These are phyloP conservation scores for Colletotrichum lupini DNA, from an alignment of 2,329 filamentous ascomycete genomes.

Conservation along the genomic window DNA sequence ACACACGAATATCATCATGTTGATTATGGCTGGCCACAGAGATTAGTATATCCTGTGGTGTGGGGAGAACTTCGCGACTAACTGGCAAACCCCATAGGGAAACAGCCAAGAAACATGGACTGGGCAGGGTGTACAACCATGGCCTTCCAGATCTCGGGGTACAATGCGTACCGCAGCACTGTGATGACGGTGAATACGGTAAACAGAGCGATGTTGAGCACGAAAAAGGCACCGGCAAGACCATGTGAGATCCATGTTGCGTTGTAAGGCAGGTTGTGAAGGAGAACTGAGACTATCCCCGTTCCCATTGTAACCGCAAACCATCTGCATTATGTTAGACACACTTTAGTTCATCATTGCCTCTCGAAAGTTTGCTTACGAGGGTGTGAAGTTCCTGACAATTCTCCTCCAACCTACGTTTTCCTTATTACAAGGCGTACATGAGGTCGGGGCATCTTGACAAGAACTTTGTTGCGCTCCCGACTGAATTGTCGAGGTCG, in stretches of 20 bases:
- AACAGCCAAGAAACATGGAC: conserved; percentile 74
- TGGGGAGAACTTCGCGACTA: conserved; percentile 29
- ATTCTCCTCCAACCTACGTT: conserved; percentile 56
- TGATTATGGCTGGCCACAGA: conserved; percentile 61
- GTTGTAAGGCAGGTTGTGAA: conserved; percentile 72
- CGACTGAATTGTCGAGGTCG: not conserved
- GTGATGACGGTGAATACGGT: conserved; percentile 63
- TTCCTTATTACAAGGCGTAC: conserved; percentile 45
- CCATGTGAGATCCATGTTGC: conserved; percentile 61
- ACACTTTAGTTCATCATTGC: not conserved
- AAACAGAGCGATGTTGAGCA: conserved; percentile 70
- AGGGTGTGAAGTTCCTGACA: conserved; percentile 65
- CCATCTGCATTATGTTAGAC: conserved; percentile 53
- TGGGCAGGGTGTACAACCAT: conserved; percentile 77
- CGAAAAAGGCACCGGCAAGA: conserved; percentile 64
- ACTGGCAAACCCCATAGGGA: conserved; percentile 76
- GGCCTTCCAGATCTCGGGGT: conserved; percentile 72
- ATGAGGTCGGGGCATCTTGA: not conserved
- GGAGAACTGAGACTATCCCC: conserved; percentile 72
- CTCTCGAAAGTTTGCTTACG: conserved; percentile 49
- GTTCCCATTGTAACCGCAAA: conserved; percentile 75
- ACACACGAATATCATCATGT: conserved; percentile 71
- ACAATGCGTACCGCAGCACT: conserved; percentile 70
- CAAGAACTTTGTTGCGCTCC: not conserved
- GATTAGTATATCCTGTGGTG: conserved; percentile 28